These are phyloP conservation scores for Lyophyllum semitale DNA, from an alignment of 768 basidiomycete species.

Conservation along the genomic window DNA sequence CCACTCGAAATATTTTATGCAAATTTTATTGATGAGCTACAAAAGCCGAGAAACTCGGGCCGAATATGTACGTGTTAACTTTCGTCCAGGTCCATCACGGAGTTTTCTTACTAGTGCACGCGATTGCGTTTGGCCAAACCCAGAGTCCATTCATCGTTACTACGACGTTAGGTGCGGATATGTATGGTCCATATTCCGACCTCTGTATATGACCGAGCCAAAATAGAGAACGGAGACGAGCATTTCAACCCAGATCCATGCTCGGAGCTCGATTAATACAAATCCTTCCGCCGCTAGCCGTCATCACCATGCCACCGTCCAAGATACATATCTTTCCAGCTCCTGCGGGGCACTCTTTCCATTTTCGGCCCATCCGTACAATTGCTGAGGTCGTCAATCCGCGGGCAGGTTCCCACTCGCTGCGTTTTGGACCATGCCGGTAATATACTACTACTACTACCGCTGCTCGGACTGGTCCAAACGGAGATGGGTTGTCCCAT, in stretches of 20 bases:
- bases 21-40: too few relatives aligned
- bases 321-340: neutral
- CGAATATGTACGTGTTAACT: too few relatives aligned
- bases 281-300: neutral
- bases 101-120: neutral
- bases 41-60: too few relatives aligned
- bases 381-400: neutral
- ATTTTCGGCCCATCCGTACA: neutral
- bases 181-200: neutral
- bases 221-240: neutral
- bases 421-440: too few relatives aligned
- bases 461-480: neutral
- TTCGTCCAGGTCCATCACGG: too few relatives aligned
- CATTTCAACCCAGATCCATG: neutral
- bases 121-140: too few relatives aligned
- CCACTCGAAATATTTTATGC: too few relatives aligned
- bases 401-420: neutral
- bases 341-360: slow-evolving; percentile 3
- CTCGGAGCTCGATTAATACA: neutral
- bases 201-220: too few relatives aligned
- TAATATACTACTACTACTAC: too few relatives aligned
- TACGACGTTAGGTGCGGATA: neutral
- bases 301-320: neutral
- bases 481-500: slow-evolving; percentile 1
- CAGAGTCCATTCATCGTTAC: too few relatives aligned